Evolutionary conservation across 768 basidiomycete species (phyloP), one percentile per base, ranked within the genome.

Genomic region (Cystofilobasidium macerans): DNA sequence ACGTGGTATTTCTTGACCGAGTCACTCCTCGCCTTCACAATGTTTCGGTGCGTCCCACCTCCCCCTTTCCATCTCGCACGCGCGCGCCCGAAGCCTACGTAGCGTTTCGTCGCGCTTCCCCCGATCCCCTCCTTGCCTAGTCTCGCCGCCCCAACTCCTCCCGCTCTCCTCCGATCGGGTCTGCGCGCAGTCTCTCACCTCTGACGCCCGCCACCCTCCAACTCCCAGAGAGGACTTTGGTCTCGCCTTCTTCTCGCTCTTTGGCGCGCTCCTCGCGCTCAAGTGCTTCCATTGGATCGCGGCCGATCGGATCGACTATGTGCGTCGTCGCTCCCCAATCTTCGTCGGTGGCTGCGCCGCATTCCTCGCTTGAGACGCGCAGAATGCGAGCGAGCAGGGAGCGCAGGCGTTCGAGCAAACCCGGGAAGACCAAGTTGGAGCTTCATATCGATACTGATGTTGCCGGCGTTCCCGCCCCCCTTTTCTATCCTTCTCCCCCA

Each of bases 261-360:
- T 98, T 74, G 86, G 87, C n/a, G 84, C 90, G 72, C 79, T 99
- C 14, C 82, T 97, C 20, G 94, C 95, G 70, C 82, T 95, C 70
- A 98, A 97, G 75, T 92, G 90, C 54, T 98, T 98, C 77, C 95
- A 99, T 75, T 99, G 95, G 95, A 82, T 99, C 36, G 84, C 93
- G 65, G 83, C 85, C 8, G 95, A 98, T 76, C 84, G 95, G 57
- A 88, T 99, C 61, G 95, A 99, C 83, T 93, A 89, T 83, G 94
- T 94, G 68, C 71, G 83, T 74, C 1, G 1, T 30, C 26, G 2
- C 1, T 28, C 28, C 33, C 36, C 9, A 14, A 7, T 36, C 16
- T 32, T 30, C 33, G n/a, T 57, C 48, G 9, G n/a, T n/a, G n/a
- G n/a, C n/a, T n/a, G n/a, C n/a, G n/a, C n/a, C n/a, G n/a, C n/a